These are phyloP conservation scores for Citrullus colocynthis DNA, from an alignment of 306 rosid species.

Conservation along the genomic window DNA sequence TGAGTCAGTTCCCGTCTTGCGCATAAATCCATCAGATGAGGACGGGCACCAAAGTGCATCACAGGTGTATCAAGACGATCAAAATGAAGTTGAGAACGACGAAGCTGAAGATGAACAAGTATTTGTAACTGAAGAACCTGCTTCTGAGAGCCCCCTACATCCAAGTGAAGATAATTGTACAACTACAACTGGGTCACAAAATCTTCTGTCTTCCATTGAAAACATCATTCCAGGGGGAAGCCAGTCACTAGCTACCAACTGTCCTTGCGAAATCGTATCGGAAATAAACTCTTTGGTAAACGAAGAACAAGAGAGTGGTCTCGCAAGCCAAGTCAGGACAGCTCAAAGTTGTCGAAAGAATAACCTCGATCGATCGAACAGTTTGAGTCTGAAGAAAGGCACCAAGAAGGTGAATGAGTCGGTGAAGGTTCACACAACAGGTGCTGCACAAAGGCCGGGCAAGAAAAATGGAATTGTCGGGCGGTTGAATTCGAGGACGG, in stretches of 20 bases:
- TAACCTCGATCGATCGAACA: slow-evolving; percentile 34
- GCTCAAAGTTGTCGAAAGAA: slow-evolving; percentile 18
- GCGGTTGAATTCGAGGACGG: slow-evolving; percentile 63
- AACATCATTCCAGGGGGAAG: slow-evolving; percentile 30
- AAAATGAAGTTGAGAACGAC: slow-evolving; percentile 22
- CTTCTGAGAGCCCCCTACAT: slow-evolving; percentile 26
- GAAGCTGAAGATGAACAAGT: slow-evolving; percentile 30
- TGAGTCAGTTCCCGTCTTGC: slow-evolving; percentile 37
- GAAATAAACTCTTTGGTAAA: slow-evolving; percentile 43
- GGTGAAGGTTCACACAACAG: slow-evolving; percentile 18
- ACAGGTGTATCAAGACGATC: slow-evolving; percentile 18
- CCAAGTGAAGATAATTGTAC: slow-evolving; percentile 18
- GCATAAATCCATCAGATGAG: slow-evolving; percentile 51
- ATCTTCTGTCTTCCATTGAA: slow-evolving; percentile 31
- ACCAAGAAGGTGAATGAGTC: slow-evolving; percentile 29
- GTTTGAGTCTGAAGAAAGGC: slow-evolving; percentile 24
- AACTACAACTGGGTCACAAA: slow-evolving; percentile 26
- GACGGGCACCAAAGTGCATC: slow-evolving; percentile 55
- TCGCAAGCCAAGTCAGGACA: slow-evolving; percentile 10
- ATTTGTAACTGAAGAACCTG: slow-evolving; percentile 41
- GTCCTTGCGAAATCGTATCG: slow-evolving; percentile 57
- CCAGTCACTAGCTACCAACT: slow-evolving; percentile 39
- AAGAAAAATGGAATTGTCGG: slow-evolving; percentile 42
- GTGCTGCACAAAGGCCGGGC: slow-evolving; percentile 30
- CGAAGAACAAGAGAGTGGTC: slow-evolving; percentile 30